Evolutionary conservation across 106 monocot genomes (phyloP), one percentile per base, ranked within the genome.

Genomic region (Dendrobium huoshanense): DNA sequence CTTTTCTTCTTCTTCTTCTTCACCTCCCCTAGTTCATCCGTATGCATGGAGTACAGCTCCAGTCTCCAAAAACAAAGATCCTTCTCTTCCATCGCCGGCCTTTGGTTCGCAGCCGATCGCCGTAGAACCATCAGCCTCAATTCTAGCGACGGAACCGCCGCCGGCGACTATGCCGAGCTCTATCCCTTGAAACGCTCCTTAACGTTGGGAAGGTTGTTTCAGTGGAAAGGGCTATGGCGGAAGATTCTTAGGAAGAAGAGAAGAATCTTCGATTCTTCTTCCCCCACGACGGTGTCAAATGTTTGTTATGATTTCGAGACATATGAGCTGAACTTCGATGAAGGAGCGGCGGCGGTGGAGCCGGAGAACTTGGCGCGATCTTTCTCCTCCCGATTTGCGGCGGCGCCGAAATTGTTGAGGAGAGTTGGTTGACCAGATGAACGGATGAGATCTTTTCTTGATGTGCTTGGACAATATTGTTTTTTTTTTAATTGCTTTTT

Each of bases 311-410:
- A 94, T 75, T 55, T 82, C 0, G 78, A 79, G 43, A 86, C 87
- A 0, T 94, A 94, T 47, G 87, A 89, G 2, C 91, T 89, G 81
- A 94, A 94, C 72, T 94, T 94, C 78, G 94, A 94, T 54, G 91
- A 94, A 0, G 91, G 94, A 24, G 59, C 85, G 33, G 82, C 85
- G 44, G 87, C 83, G 83, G 85, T 81, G 65, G 94, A 91, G 83
- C 82, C 80, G 67, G 89, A 94, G 72, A 86, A 88, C 82, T 22
- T 91, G 67, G 75, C 84, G 1, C 75, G 91, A 58, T 91, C 94
- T 18, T 94, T 94, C 84, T 94, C 91, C 40, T 84, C 91, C 0
- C 75, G 91, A 74, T 93, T 93, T 45, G 93, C 93, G 9, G 84
- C 49, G 0, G 91, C 91, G 0, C 67, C 84, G 6, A 77, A 83